A percentile compares a stretch with the other conserved stretches of the same genome.
These are phyloP conservation scores for Penicillium ochrochloron DNA, from an alignment of 495 filamentous ascomycete genomes.

Conservation along the genomic window DNA sequence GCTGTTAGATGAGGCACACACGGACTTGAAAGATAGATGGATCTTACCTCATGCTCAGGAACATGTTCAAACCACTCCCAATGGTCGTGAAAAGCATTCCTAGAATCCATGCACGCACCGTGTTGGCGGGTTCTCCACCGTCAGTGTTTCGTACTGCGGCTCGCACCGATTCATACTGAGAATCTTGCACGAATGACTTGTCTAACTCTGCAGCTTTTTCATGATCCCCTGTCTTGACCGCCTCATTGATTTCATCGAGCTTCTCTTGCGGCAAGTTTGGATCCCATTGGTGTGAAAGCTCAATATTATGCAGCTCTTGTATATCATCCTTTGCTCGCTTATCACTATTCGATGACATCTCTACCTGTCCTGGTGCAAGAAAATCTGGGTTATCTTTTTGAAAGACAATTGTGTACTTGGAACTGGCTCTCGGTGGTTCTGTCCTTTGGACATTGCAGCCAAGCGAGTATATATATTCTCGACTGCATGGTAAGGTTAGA, in stretches of 20 bases:
- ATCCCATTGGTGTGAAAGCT: constrained; percentile 30
- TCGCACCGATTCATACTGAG: constrained; percentile 30
- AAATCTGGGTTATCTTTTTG: neutral
- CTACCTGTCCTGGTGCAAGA: constrained; percentile 2
- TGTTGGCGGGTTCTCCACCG: constrained; percentile 26
- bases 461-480: neutral
- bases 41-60: constrained; percentile 29
- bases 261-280: constrained; percentile 26
- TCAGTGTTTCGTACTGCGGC: constrained; percentile 29
- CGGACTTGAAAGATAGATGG: neutral
- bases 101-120: constrained; percentile 26
- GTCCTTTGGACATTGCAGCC: too few species aligned
- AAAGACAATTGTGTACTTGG: neutral
- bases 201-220: constrained; percentile 27
- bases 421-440: neutral
- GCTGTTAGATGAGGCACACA: neutral
- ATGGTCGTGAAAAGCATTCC: constrained; percentile 28
- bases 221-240: constrained; percentile 19
- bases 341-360: neutral
- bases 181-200: constrained; percentile 23
- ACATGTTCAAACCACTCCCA: constrained; percentile 31
- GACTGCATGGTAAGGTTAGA: too few species aligned
- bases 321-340: constrained; percentile 11
- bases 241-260: constrained; percentile 25
- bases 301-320: constrained; percentile 17